phyloP scores from a whole-genome alignment of 2,329 filamentous ascomycete genomes.

The Neofusicoccum sp. region DNA sequence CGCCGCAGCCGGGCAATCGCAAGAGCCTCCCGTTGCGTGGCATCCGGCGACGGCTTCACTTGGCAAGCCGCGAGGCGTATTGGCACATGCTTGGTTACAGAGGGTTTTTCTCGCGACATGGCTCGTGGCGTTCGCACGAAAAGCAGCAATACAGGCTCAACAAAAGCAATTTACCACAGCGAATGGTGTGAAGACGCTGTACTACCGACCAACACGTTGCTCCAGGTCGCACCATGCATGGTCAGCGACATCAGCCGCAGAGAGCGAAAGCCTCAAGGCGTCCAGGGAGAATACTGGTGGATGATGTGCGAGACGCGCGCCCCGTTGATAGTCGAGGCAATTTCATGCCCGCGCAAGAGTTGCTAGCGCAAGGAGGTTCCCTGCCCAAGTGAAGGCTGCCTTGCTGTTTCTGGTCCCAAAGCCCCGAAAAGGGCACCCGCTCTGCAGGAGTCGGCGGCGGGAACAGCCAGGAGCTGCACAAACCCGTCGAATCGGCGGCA shows the following conservation, averaged over 20 bases:
- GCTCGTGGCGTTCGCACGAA: background rate
- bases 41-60: constrained; percentile 4
- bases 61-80: constrained; percentile 1
- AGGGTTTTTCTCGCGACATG: background rate
- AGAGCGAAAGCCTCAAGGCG: background rate
- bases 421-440: background rate
- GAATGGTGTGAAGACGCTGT: background rate
- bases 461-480: background rate
- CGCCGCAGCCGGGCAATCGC: background rate
- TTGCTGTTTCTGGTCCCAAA: background rate
- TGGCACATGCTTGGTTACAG: constrained; percentile 7
- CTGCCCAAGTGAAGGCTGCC: background rate
- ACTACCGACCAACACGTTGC: background rate
- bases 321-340: background rate
- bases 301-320: background rate
- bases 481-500: background rate
- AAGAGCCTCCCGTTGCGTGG: background rate
- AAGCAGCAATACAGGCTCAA: background rate
- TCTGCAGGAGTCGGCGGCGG: background rate
- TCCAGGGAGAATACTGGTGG: background rate
- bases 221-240: background rate
- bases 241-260: constrained; percentile 12
- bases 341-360: background rate
- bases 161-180: background rate
- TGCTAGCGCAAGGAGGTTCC: background rate